These are phyloP conservation scores for Trichoderma guizhouense DNA, from an alignment of 2,329 filamentous ascomycete species.

Conservation along the genomic window DNA sequence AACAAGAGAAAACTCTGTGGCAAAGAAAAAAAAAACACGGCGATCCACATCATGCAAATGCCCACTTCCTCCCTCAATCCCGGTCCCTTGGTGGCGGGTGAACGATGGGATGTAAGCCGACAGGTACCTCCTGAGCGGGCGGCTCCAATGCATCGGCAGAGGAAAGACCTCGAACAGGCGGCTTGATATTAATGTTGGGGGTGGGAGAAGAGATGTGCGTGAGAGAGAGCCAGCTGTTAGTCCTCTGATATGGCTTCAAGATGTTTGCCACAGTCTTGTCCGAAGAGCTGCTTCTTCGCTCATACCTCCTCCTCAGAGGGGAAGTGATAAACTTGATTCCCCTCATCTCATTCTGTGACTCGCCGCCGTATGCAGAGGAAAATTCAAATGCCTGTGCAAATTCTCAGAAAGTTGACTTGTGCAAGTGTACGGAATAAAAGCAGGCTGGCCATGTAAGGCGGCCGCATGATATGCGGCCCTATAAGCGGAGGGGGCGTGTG, in stretches of 20 bases:
- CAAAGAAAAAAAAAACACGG: background rate
- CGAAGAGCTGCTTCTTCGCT: background rate
- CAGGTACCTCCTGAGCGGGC: background rate
- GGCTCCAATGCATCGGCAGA: background rate
- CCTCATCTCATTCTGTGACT: constrained; percentile 1
- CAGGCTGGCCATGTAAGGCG: constrained; percentile 19
- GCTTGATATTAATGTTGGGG: background rate
- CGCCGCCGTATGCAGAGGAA: constrained; percentile 3
- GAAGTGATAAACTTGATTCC: background rate
- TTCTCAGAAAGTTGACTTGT: constrained; percentile 3
- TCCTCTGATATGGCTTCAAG: background rate
- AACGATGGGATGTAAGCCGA: constrained; percentile 11
- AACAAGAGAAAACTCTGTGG: background rate
- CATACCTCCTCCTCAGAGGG: background rate
- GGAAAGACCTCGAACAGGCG: background rate
- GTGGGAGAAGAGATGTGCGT: background rate
- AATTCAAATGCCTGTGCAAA: background rate
- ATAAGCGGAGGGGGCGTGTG: constrained; percentile 19
- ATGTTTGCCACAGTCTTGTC: background rate
- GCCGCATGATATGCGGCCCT: constrained; percentile 27
- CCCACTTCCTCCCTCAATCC: constrained; percentile 17
- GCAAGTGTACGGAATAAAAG: constrained; percentile 5
- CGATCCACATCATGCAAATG: constrained; percentile 18
- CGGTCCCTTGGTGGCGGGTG: constrained; percentile 19
- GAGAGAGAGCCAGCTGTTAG: background rate